Evolutionary conservation across 768 basidiomycete genomes (phyloP).

Genomic region (Suillus spraguei): DNA sequence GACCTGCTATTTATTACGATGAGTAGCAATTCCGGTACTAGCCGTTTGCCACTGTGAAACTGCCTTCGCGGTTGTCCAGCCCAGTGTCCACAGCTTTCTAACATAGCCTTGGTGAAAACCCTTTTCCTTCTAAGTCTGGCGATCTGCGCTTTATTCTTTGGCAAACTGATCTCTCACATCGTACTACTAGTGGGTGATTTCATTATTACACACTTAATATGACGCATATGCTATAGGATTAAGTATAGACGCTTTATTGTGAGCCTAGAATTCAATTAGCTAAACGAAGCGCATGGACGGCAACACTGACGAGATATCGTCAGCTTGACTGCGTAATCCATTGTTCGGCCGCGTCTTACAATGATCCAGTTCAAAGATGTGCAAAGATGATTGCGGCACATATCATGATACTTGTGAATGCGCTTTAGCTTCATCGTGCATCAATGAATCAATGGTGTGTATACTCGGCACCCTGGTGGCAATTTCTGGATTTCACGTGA

Average conservation of each 20-base stretch:
- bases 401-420: too few relatives aligned
- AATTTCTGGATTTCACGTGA: background rate
- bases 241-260: background rate
- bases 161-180: background rate
- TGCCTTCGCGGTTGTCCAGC: constrained; percentile 1
- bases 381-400: background rate
- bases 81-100: constrained; percentile 5
- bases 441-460: too few relatives aligned
- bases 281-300: background rate
- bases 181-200: background rate
- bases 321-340: background rate
- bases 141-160: background rate
- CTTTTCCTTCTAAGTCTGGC: background rate
- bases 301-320: background rate
- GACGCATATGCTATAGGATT: background rate
- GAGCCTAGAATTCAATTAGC: background rate
- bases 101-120: background rate
- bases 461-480: background rate
- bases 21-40: constrained; percentile 6
- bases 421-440: too few relatives aligned
- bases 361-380: background rate
- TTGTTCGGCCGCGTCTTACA: background rate
- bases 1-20: constrained; percentile 11
- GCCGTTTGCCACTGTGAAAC: constrained; percentile 7
- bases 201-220: background rate